Evolutionary conservation across 345 rosid genomes (phyloP).

Genomic region (Durio zibethinus): DNA sequence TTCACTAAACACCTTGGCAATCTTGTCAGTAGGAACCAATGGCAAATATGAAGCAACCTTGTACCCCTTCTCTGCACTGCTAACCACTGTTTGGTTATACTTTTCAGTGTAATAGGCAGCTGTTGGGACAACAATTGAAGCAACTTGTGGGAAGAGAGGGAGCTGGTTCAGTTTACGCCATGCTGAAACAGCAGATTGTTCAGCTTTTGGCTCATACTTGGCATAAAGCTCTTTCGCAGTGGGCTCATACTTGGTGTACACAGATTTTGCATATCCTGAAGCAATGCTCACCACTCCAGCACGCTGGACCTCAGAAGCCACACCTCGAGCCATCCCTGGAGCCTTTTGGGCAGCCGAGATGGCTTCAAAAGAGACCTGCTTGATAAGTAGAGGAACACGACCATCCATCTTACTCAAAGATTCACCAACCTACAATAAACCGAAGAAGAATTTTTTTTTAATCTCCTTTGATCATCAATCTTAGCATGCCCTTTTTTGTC

Average conservation of each 20-base stretch:
- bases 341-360: slow-evolving; percentile 68
- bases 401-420: slow-evolving; percentile 60
- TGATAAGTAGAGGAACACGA: slow-evolving; percentile 64
- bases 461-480: not conserved
- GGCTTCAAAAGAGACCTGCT: slow-evolving; percentile 73
- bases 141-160: slow-evolving; percentile 72
- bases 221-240: slow-evolving; percentile 71
- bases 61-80: slow-evolving; percentile 76
- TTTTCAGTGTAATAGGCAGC: slow-evolving; percentile 79
- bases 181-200: slow-evolving; percentile 68
- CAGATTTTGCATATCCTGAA: slow-evolving; percentile 63
- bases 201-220: slow-evolving; percentile 83
- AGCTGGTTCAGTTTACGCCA: slow-evolving; percentile 80
- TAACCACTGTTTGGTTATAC: slow-evolving; percentile 70
- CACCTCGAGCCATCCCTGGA: slow-evolving; percentile 55
- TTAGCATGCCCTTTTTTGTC: no score
- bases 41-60: slow-evolving; percentile 71
- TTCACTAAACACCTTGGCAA: slow-evolving; percentile 56
- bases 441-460: not conserved
- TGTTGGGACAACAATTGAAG: slow-evolving; percentile 70
- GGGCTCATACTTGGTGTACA: slow-evolving; percentile 54
- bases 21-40: slow-evolving; percentile 76
- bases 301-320: slow-evolving; percentile 70
- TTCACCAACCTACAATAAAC: slow-evolving; percentile 56
- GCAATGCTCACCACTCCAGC: slow-evolving; percentile 71